These are phyloP conservation scores for Acer saccharum DNA, from an alignment of 345 rosid genomes.

Conservation along the genomic window DNA sequence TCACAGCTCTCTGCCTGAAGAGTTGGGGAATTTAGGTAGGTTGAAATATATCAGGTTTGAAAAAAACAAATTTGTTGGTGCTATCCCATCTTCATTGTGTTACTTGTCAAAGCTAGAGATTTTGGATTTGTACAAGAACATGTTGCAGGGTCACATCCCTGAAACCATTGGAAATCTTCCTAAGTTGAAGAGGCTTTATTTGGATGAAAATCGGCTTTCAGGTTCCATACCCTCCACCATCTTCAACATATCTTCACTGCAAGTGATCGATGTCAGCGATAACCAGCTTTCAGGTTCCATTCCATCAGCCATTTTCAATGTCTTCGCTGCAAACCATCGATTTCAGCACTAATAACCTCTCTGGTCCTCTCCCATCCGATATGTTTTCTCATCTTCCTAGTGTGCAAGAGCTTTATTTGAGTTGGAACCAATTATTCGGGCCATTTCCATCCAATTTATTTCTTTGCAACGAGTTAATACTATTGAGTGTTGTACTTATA, in stretches of 20 bases:
- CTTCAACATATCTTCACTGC: not conserved
- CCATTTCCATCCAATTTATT: not conserved
- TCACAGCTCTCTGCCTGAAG: no score
- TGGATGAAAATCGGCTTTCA: not conserved
- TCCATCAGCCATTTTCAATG: not conserved
- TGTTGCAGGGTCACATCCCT: no score
- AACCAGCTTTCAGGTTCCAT: constrained; percentile 12
- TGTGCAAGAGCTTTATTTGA: not conserved
- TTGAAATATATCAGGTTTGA: no score
- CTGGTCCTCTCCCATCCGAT: not conserved
- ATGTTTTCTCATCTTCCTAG: not conserved
- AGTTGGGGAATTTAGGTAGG: no score
- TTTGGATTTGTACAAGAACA: no score
- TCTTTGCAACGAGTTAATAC: not conserved
- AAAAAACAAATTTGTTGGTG: no score
- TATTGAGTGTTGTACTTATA: not conserved
- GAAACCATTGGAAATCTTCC: no score
- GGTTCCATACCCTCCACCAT: not conserved
- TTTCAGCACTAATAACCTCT: not conserved
- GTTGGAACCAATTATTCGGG: not conserved
- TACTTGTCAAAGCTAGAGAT: no score
- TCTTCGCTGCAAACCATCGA: not conserved
- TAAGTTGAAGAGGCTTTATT: no score
- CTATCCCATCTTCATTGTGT: no score
- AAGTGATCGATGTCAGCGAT: not conserved